Conservation (phyloP, 768 basidiomycete genomes). For the Pleurotus eryngii region DNA sequence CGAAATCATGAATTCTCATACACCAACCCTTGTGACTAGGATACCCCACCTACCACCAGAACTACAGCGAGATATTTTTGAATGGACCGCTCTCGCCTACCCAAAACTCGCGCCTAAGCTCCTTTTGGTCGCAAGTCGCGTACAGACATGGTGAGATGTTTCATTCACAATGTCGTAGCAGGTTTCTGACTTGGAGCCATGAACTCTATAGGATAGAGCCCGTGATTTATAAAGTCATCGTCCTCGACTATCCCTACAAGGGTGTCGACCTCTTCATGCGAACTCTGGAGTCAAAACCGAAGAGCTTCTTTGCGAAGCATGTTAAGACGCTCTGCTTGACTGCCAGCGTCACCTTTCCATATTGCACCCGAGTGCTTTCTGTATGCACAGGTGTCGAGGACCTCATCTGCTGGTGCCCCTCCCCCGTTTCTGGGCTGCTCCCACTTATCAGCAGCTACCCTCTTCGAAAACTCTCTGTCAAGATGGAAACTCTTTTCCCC, state of each 20-base stretch:
- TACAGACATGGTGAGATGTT: slow-evolving; percentile 29
- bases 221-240: slow-evolving; percentile 34
- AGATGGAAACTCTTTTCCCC: slow-evolving; percentile 26
- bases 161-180: background rate
- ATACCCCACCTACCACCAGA: slow-evolving; percentile 31
- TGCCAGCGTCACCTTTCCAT: slow-evolving; percentile 22
- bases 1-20: background rate
- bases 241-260: slow-evolving; percentile 20
- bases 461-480: slow-evolving; percentile 32
- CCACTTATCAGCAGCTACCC: slow-evolving; percentile 23
- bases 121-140: slow-evolving; percentile 31
- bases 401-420: slow-evolving; percentile 34
- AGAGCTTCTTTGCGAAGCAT: slow-evolving; percentile 30
- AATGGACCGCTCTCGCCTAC: slow-evolving; percentile 26
- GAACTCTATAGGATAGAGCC: slow-evolving; percentile 32
- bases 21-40: background rate
- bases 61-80: slow-evolving; percentile 37
- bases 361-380: slow-evolving; percentile 28
- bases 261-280: slow-evolving; percentile 33
- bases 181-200: background rate
- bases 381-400: slow-evolving; percentile 34
- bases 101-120: slow-evolving; percentile 24
- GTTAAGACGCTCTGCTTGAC: slow-evolving; percentile 39
- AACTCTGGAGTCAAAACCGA: slow-evolving; percentile 28
- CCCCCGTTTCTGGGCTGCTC: slow-evolving; percentile 16